A percentile compares a stretch with the other conserved stretches of the same genome.
Conservation (phyloP, 148 eudicot species). For the Hydrangea macrophylla region DNA sequence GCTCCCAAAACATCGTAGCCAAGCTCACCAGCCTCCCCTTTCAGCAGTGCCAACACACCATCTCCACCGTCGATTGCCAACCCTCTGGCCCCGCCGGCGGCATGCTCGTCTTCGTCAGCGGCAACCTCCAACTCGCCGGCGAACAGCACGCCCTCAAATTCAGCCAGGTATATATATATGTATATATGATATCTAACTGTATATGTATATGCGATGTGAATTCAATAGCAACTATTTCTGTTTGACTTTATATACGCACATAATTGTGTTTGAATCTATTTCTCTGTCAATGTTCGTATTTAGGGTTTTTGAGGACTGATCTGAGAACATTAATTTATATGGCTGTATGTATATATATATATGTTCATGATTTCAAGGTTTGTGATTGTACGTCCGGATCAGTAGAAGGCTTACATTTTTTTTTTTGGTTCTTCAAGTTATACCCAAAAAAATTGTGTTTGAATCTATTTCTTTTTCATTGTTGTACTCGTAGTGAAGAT, state of each 20-base stretch:
- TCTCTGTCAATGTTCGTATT: too few species aligned
- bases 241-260: not conserved
- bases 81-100: constrained; percentile 30
- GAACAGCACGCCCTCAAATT: constrained; percentile 27
- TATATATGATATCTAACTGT: not conserved
- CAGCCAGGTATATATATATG: constrained; percentile 23
- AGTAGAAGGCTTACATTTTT: not conserved
- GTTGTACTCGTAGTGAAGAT: too few species aligned
- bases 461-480: too few species aligned
- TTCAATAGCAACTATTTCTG: not conserved
- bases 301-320: not conserved
- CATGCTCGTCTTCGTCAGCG: constrained; percentile 32
- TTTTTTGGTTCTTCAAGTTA: too few species aligned
- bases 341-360: too few species aligned
- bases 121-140: constrained; percentile 25
- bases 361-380: not conserved
- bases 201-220: not conserved
- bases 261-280: not conserved
- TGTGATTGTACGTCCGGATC: not conserved
- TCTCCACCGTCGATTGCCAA: constrained; percentile 44
- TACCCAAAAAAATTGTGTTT: too few species aligned
- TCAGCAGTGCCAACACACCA: constrained; percentile 49
- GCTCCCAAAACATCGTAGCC: constrained; percentile 39
- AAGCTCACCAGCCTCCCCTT: constrained; percentile 44
- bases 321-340: not conserved